These are phyloP conservation scores for Mrakia frigida DNA, from an alignment of 768 basidiomycete species.

Conservation along the genomic window DNA sequence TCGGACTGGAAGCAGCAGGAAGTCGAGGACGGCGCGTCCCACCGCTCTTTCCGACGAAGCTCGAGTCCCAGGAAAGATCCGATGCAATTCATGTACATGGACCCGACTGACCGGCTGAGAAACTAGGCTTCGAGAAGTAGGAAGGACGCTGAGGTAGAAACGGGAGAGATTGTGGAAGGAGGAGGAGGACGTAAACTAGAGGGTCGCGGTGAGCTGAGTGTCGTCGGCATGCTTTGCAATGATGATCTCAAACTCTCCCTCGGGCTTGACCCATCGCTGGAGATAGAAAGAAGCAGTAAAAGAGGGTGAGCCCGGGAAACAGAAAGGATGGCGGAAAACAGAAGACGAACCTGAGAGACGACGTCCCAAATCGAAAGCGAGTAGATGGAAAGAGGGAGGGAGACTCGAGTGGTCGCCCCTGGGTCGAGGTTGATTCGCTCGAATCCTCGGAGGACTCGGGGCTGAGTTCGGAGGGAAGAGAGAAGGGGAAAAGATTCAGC, in stretches of 20 bases:
- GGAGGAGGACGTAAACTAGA: not conserved
- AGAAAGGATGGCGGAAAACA: not conserved
- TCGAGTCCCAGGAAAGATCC: too few relatives aligned
- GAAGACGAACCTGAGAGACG: not conserved
- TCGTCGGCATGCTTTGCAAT: conserved; percentile 17
- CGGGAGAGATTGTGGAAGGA: not conserved
- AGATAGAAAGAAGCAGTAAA: not conserved
- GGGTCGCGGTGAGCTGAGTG: not conserved
- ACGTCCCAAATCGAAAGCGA: conserved; percentile 29
- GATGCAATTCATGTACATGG: too few relatives aligned
- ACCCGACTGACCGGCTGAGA: too few relatives aligned
- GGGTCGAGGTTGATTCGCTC: conserved; percentile 31
- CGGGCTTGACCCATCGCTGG: conserved; percentile 23
- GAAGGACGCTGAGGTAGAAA: too few relatives aligned
- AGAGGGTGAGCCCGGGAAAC: not conserved
- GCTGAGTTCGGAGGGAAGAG: conserved; percentile 25
- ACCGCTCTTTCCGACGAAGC: too few relatives aligned
- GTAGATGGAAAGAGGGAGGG: conserved; percentile 20
- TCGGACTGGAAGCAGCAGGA: too few relatives aligned
- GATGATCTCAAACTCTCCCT: conserved; percentile 14
- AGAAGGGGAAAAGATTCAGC: not conserved
- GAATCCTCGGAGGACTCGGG: conserved; percentile 38
- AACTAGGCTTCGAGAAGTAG: too few relatives aligned
- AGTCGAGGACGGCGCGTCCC: too few relatives aligned
- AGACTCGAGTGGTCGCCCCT: conserved; percentile 41